A percentile compares a stretch with the other conserved stretches of the same genome.
phyloP scores from a whole-genome alignment of 176 grass and related monocot species.

The Rhipidocladum racemiflorum region DNA sequence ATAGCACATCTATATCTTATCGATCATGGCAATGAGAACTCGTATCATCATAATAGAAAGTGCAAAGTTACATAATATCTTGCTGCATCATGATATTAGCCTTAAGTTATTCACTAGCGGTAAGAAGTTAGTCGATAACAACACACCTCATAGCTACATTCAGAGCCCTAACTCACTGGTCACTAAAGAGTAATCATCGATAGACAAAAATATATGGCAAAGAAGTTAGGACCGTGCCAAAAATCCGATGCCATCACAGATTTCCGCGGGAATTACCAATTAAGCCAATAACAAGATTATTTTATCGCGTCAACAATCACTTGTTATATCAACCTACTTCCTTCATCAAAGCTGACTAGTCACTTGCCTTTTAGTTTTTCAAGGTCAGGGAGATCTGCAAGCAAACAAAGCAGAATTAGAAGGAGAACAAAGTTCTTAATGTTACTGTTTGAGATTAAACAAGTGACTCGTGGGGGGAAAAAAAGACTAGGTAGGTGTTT shows the following conservation, averaged over 20 bases:
- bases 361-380: conserved; percentile 89
- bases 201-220: not conserved
- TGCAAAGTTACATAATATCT: not conserved
- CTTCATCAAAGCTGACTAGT: conserved; percentile 2
- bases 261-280: not conserved
- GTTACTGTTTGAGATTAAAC: not conserved
- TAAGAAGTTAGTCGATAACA: not conserved
- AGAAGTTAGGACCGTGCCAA: conserved; percentile 11
- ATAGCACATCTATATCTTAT: no score
- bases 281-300: conserved; percentile 19
- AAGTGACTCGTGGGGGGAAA: not conserved
- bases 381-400: conserved; percentile 95
- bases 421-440: not conserved
- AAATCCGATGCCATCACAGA: conserved; percentile 5
- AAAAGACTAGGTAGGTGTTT: not conserved
- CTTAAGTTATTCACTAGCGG: not conserved
- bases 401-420: conserved; percentile 17
- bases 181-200: not conserved
- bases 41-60: not conserved
- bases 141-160: not conserved
- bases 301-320: conserved; percentile 7
- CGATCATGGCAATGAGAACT: not conserved
- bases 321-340: conserved; percentile 30
- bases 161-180: not conserved
- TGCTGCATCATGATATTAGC: not conserved